phyloP scores from a whole-genome alignment of 129 eudicot genomes.

The Escallonia herrerae region DNA sequence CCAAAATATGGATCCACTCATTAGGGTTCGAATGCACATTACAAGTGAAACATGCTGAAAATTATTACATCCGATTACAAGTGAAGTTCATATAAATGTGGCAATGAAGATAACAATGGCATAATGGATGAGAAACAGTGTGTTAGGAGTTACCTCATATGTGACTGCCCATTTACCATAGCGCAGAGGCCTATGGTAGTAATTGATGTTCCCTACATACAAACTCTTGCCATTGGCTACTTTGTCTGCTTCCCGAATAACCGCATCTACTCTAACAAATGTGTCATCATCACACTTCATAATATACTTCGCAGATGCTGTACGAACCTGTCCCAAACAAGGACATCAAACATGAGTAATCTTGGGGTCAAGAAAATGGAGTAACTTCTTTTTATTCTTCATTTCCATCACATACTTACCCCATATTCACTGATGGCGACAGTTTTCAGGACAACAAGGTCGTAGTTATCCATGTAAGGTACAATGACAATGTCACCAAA shows the following conservation, averaged over 20 bases:
- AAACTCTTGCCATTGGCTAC: constrained; percentile 43
- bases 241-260: constrained; percentile 50
- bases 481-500: constrained; percentile 85
- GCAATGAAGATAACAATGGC: background rate
- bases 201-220: constrained; percentile 80
- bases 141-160: constrained; percentile 46
- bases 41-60: too few species aligned
- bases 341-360: background rate
- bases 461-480: constrained; percentile 90
- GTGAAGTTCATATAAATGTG: background rate
- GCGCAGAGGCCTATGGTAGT: constrained; percentile 73
- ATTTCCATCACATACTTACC: constrained; percentile 32
- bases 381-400: background rate
- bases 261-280: constrained; percentile 69
- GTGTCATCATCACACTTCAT: constrained; percentile 99
- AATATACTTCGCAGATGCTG: constrained; percentile 61
- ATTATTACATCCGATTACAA: background rate
- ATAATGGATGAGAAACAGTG: background rate
- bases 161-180: constrained; percentile 83
- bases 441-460: constrained; percentile 89
- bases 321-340: constrained; percentile 43
- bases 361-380: background rate
- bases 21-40: too few species aligned
- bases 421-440: constrained; percentile 88
- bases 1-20: too few species aligned